Evolutionary conservation across 1,139 yeast genomes (phyloP).

Genomic region (Candida labiduridarum): DNA sequence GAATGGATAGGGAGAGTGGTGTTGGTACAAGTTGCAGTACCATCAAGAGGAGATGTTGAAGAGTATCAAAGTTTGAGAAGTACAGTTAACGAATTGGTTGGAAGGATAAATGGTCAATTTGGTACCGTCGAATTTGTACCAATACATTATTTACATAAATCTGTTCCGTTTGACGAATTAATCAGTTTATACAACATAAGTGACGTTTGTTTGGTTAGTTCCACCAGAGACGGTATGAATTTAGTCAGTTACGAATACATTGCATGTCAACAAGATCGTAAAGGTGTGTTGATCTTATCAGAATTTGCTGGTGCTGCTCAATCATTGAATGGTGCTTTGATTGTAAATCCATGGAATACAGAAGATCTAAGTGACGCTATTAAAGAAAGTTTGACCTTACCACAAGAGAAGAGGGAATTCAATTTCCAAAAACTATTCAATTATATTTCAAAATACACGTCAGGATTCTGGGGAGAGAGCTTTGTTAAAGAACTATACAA

Average conservation of each 20-base stretch:
- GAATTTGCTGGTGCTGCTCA: constrained; percentile 99
- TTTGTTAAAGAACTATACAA: constrained; percentile 84
- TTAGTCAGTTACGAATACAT: constrained; percentile 94
- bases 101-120: constrained; percentile 92
- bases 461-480: constrained; percentile 96
- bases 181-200: constrained; percentile 82
- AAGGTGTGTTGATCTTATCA: constrained; percentile 83
- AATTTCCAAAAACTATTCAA: constrained; percentile 83
- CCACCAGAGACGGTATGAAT: constrained; percentile 98
- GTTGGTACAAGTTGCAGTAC: constrained; percentile 95
- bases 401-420: constrained; percentile 72
- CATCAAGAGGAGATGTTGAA: constrained; percentile 97
- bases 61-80: constrained; percentile 94
- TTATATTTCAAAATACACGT: constrained; percentile 89
- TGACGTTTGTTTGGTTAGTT: constrained; percentile 90
- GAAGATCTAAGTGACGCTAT: constrained; percentile 90
- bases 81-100: constrained; percentile 93
- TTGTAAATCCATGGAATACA: constrained; percentile 98
- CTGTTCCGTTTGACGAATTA: constrained; percentile 87
- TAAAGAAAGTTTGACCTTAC: constrained; percentile 82
- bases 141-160: constrained; percentile 92
- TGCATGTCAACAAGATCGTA: constrained; percentile 87
- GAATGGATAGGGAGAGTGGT: constrained; percentile 99
- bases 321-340: constrained; percentile 86
- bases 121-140: constrained; percentile 98